These are phyloP conservation scores for Hymenotorrendiella dingleyae DNA, from an alignment of 2,329 filamentous ascomycete species.

Conservation along the genomic window DNA sequence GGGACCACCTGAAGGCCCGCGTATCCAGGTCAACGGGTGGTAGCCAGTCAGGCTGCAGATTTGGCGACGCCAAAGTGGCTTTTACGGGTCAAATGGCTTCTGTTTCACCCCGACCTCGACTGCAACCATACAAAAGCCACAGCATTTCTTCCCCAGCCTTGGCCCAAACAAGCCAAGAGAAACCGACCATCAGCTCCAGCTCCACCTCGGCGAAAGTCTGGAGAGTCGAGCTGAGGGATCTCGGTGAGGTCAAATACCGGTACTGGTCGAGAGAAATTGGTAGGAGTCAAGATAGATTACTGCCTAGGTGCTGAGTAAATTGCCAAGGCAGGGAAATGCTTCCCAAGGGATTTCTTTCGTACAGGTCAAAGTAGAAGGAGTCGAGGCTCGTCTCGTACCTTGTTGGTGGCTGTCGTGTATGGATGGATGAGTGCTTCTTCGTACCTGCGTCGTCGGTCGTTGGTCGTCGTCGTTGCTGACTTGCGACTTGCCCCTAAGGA, in stretches of 20 bases:
- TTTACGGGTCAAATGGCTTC: not conserved
- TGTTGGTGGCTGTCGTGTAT: not conserved
- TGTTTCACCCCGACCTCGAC: no score
- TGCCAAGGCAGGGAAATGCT: no score
- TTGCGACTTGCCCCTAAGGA: no score
- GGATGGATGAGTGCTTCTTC: not conserved
- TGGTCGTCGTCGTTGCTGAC: no score
- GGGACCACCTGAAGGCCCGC: not conserved
- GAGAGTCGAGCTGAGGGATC: not conserved
- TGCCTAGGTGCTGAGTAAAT: not conserved
- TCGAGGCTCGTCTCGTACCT: not conserved
- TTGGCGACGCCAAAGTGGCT: not conserved
- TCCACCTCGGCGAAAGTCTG: not conserved
- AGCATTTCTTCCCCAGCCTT: not conserved
- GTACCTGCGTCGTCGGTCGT: not conserved
- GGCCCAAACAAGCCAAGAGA: not conserved
- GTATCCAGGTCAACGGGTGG: not conserved
- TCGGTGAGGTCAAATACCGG: not conserved
- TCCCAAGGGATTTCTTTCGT: not conserved
- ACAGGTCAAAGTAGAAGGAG: not conserved
- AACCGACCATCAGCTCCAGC: not conserved
- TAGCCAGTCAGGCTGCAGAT: slow-evolving; percentile 1
- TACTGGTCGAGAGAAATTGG: no score
- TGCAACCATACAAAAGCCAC: no score
- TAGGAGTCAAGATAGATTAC: not conserved